A percentile compares a stretch with the other conserved stretches of the same genome.
Evolutionary conservation across 441 rosid species (phyloP).

Genomic region (Pelargonium citronellum): DNA sequence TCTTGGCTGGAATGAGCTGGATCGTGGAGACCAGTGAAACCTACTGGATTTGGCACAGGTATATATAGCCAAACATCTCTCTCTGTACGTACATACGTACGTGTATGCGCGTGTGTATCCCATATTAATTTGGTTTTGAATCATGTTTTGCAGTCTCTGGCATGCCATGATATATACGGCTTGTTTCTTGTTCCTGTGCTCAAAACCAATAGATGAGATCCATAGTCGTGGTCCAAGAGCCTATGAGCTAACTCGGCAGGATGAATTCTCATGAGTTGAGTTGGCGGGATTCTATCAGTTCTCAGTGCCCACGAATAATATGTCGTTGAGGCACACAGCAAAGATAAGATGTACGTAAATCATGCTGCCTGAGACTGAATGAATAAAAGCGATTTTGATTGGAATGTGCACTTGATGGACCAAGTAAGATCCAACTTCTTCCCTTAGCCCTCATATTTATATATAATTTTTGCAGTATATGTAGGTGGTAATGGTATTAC

Average conservation of each 20-base stretch:
- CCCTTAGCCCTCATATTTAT: too few species aligned
- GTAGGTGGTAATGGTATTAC: too few species aligned
- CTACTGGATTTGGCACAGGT: slow-evolving; percentile 99
- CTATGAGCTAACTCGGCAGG: slow-evolving; percentile 62
- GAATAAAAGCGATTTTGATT: neutral
- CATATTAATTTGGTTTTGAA: slow-evolving; percentile 12
- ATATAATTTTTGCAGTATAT: too few species aligned
- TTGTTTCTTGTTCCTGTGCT: slow-evolving; percentile 91
- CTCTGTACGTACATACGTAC: neutral
- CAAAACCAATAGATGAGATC: slow-evolving; percentile 50
- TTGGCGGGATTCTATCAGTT: slow-evolving; percentile 17
- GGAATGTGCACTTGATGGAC: too few species aligned
- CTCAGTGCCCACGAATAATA: neutral
- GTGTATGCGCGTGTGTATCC: neutral
- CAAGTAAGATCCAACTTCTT: too few species aligned
- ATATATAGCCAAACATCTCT: neutral
- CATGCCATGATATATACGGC: slow-evolving; percentile 73
- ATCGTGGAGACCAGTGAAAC: slow-evolving; percentile 70
- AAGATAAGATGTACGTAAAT: neutral
- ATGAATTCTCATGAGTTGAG: slow-evolving; percentile 49
- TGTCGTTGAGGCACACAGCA: neutral
- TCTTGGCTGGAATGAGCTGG: slow-evolving; percentile 82
- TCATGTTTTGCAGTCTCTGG: slow-evolving; percentile 64
- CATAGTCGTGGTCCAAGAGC: slow-evolving; percentile 28
- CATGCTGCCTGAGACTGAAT: neutral